A percentile compares a stretch with the other conserved stretches of the same genome.
These are phyloP conservation scores for Eucommia ulmoides DNA, from an alignment of 257 asterid genomes.

Conservation along the genomic window DNA sequence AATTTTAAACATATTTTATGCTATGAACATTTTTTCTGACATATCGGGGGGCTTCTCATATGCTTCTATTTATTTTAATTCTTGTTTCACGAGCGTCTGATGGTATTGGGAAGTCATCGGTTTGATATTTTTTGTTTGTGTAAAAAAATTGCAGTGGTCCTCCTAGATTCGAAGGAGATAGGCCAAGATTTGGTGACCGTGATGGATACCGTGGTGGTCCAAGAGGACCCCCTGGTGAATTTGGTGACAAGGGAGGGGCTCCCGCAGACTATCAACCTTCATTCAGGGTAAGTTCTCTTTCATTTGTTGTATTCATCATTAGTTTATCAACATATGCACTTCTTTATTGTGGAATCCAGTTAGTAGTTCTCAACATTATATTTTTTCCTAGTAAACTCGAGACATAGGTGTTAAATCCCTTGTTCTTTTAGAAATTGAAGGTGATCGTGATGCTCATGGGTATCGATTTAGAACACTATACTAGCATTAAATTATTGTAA, in stretches of 20 bases:
- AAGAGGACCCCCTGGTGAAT: background rate
- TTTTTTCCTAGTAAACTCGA: background rate
- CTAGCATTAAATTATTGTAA: too few species aligned
- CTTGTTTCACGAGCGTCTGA: background rate
- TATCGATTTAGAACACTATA: too few species aligned
- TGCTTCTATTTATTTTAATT: background rate
- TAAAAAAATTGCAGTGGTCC: background rate
- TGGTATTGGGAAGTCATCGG: background rate
- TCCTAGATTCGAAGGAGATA: background rate
- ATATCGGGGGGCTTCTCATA: background rate
- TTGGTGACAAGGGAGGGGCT: constrained; percentile 1
- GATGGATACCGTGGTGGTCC: background rate
- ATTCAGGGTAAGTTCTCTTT: background rate
- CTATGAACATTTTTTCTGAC: background rate
- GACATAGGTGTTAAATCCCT: background rate
- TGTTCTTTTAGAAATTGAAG: background rate
- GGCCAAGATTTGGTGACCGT: constrained; percentile 1
- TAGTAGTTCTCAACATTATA: background rate
- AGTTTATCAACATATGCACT: background rate
- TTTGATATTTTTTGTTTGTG: background rate
- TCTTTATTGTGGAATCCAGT: background rate
- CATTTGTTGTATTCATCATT: background rate
- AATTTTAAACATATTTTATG: too few species aligned
- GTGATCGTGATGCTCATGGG: too few species aligned
- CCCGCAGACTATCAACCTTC: background rate